Evolutionary conservation across 495 filamentous ascomycete genomes (phyloP).

Genomic region (Aspergillus campestris): DNA sequence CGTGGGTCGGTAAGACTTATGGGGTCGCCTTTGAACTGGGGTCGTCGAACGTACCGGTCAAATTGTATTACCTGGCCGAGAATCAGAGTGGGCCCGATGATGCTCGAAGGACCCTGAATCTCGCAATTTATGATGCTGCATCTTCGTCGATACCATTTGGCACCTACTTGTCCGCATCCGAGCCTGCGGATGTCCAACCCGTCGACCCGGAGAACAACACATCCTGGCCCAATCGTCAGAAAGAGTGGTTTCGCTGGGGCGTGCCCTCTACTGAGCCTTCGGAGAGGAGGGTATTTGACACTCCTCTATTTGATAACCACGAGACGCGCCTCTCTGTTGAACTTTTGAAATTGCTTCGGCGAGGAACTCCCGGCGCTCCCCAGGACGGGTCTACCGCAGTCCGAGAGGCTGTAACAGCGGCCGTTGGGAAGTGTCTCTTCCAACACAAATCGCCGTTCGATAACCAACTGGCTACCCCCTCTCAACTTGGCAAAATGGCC

Average conservation of each 20-base stretch:
- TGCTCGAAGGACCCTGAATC: constrained; percentile 28
- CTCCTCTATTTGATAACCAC: constrained; percentile 26
- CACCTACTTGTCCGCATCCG: constrained; percentile 26
- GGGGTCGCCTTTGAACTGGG: constrained; percentile 19
- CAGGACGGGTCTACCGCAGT: background rate
- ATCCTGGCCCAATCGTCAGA: constrained; percentile 27
- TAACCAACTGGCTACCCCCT: constrained; percentile 16
- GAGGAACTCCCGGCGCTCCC: background rate
- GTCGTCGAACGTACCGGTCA: constrained; percentile 8
- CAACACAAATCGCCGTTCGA: constrained; percentile 16
- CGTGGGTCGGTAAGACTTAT: constrained; percentile 27
- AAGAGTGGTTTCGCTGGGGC: constrained; percentile 35
- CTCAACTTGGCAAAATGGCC: constrained; percentile 24
- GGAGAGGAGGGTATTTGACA: constrained; percentile 3
- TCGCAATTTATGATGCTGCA: constrained; percentile 18
- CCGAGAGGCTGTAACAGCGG: constrained; percentile 31
- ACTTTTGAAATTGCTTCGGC: constrained; percentile 28
- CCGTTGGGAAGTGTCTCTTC: constrained; percentile 35
- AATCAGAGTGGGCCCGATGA: constrained; percentile 25
- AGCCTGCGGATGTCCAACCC: constrained; percentile 14
- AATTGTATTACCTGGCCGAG: constrained; percentile 27
- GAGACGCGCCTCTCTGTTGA: constrained; percentile 26
- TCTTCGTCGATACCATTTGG: constrained; percentile 22
- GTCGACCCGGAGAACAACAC: constrained; percentile 13
- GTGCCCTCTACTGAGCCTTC: constrained; percentile 17